Evolutionary conservation across 73 alveolate genomes (phyloP).

Genomic region (Stentor roeselii): DNA sequence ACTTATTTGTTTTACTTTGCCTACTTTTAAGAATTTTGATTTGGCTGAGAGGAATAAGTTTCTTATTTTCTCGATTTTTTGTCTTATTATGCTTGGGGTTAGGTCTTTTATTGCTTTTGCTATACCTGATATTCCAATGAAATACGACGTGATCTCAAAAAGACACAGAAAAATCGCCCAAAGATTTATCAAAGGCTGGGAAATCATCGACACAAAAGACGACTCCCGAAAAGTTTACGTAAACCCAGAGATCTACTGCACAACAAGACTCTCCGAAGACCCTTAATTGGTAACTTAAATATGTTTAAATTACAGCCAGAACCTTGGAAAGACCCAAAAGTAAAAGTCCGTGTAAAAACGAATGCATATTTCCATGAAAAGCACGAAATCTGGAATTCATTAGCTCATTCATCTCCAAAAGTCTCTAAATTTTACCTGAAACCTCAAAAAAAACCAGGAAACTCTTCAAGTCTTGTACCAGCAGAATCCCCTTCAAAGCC

Average conservation of each 20-base stretch:
- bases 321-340: constrained; percentile 24
- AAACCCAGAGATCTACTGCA: constrained; percentile 16
- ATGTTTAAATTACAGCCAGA: not conserved
- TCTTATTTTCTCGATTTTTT: not conserved
- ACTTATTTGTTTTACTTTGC: constrained; percentile 6
- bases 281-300: not conserved
- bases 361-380: constrained; percentile 4
- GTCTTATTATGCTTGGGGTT: not conserved
- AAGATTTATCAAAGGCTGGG: constrained; percentile 24
- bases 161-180: constrained; percentile 9
- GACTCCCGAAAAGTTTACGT: not conserved
- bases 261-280: too few species aligned
- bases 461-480: too few species aligned
- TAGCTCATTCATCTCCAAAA: constrained; percentile 24
- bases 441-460: not conserved
- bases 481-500: too few species aligned
- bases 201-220: not conserved
- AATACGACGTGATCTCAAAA: not conserved
- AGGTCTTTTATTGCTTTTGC: not conserved
- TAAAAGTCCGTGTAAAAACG: not conserved
- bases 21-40: not conserved
- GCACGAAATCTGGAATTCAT: constrained; percentile 2
- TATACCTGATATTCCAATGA: constrained; percentile 24
- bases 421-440: not conserved
- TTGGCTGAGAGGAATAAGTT: not conserved